Evolutionary conservation across 345 rosid species (phyloP), one percentile per base, ranked within the genome.

Genomic region (Toxicodendron radicans): DNA sequence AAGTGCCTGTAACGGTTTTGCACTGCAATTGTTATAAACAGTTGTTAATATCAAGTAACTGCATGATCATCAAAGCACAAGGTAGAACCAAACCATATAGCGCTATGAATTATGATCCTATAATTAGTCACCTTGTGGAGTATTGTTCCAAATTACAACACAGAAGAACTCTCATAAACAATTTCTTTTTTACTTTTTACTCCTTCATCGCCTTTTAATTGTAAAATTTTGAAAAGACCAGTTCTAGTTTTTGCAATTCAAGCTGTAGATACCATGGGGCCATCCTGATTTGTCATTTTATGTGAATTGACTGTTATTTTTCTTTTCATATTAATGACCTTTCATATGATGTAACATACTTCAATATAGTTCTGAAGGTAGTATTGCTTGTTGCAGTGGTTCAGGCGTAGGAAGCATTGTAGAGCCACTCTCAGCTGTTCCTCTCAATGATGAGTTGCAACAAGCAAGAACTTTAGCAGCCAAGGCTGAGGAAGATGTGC

Each of bases 401-500:
- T 89, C 99, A 86, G 91, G 97, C 68, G 77, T 69, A 70, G 91
- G 88, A 84, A 86, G 85, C 80, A 80, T 86, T 70, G 53, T 90
- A 14, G 97, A 95, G 87, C 99, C 99, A 75, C 82, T 95, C 35
- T 75, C 83, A 57, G 99, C 95, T 5, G 91, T 91, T 74, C 85
- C 93, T 77, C 79, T 92, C 74, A 92, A 95, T 71, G 99, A 91
- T 73, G 97, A 95, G 74, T 80, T 95, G 79, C 90, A 91, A 80
- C 84, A 75, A 75, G 95, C 94, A 23, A 90, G 93, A 80, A 90
- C 83, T 79, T 79, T 77, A 65, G 91, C 85, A 76, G 84, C 93
- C 65, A 85, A 86, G 85, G 97, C 97, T 46, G 97, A 95, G 86
- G 85, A 83, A 71, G 95, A 87, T 14, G 89, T 91, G 81, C 97